Percentiles rank a stretch among this genome's conserved stretches.
phyloP scores from a whole-genome alignment of 169 alveolate genomes.

The Plasmodium ovale region DNA sequence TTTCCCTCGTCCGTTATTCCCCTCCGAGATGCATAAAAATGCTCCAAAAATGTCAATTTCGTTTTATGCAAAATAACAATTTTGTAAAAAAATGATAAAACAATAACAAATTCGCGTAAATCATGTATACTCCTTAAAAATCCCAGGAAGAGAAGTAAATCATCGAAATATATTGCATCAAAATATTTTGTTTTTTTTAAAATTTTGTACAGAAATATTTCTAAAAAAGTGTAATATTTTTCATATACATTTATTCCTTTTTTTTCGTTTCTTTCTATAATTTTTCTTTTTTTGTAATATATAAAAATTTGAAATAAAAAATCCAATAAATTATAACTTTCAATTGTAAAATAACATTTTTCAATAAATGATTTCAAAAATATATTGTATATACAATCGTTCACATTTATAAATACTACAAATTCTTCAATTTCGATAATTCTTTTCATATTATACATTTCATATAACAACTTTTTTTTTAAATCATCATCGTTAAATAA shows the following conservation, averaged over 20 bases:
- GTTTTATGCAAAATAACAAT: constrained; percentile 42
- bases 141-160: constrained; percentile 25
- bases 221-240: constrained; percentile 20
- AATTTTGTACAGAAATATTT: constrained; percentile 20
- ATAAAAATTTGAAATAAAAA: constrained; percentile 20
- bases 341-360: constrained; percentile 55
- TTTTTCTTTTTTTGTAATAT: constrained; percentile 26
- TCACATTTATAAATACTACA: constrained; percentile 32
- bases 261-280: neutral
- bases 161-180: constrained; percentile 26
- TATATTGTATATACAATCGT: constrained; percentile 37
- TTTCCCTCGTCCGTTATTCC: neutral
- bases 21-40: neutral
- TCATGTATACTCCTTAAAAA: constrained; percentile 28
- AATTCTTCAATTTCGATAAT: constrained; percentile 38
- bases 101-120: constrained; percentile 39
- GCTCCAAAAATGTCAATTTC: neutral
- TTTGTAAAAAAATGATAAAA: constrained; percentile 35
- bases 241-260: neutral
- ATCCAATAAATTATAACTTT: constrained; percentile 42
- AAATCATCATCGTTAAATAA: constrained; percentile 52
- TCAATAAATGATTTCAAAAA: constrained; percentile 31
- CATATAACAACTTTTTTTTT: constrained; percentile 39
- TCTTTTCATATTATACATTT: constrained; percentile 21
- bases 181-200: constrained; percentile 67